Conservation (phyloP, 257 asterid species). For the Leptodermis oblonga region DNA sequence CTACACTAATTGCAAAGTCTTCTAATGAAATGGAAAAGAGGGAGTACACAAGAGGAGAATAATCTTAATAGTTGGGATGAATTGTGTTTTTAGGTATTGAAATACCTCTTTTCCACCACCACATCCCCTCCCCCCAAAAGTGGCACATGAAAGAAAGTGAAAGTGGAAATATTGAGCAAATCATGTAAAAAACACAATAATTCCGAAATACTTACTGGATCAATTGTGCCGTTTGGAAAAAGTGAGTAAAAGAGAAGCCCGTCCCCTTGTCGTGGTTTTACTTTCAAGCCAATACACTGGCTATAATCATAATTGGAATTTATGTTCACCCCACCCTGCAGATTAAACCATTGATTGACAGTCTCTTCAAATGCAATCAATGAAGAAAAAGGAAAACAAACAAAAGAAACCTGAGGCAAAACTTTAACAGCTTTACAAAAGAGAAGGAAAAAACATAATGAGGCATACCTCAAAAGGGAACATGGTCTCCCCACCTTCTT, state of each 20-base stretch:
- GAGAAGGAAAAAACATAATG: constrained; percentile 6
- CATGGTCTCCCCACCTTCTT: constrained; percentile 98
- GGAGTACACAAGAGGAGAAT: background rate
- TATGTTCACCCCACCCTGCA: constrained; percentile 71
- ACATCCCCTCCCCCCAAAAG: too few species aligned
- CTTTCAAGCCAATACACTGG: constrained; percentile 74
- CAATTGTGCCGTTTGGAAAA: constrained; percentile 78
- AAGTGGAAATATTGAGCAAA: background rate
- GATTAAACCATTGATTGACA: constrained; percentile 14
- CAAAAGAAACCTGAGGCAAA: background rate
- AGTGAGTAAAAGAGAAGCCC: constrained; percentile 90
- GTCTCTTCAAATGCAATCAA: background rate
- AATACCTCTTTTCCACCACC: too few species aligned
- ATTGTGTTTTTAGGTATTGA: background rate
- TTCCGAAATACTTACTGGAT: constrained; percentile 49
- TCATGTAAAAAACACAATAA: background rate
- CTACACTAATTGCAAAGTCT: too few species aligned
- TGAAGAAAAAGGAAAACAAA: background rate
- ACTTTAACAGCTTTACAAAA: background rate
- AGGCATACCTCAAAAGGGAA: constrained; percentile 78
- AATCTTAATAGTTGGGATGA: background rate
- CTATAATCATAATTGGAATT: constrained; percentile 56
- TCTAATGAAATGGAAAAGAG: too few species aligned
- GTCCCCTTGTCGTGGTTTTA: constrained; percentile 87
- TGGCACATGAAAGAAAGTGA: background rate